Evolutionary conservation across 306 rosid species (phyloP).

Genomic region (Luffa acutangula): DNA sequence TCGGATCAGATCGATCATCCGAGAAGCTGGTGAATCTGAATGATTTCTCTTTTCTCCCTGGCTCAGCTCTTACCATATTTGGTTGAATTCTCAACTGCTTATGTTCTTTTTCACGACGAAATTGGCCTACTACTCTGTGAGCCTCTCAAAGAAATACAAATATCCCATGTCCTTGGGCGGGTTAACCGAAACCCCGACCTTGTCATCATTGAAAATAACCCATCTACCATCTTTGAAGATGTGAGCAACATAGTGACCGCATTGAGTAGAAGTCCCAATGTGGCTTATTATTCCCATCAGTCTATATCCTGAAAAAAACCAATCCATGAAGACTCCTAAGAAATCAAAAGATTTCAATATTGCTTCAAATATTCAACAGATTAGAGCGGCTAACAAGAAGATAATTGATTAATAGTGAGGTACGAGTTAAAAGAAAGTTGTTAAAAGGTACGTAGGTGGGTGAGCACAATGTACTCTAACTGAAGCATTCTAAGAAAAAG

Average conservation of each 20-base stretch:
- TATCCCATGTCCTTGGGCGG: constrained; percentile 99
- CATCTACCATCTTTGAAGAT: constrained; percentile 83
- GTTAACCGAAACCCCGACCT: constrained; percentile 83
- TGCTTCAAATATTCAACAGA: not conserved
- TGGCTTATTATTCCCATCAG: constrained; percentile 87
- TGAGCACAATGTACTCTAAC: not conserved
- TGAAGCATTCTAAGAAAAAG: not conserved
- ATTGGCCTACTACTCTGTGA: constrained; percentile 20
- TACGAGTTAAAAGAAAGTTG: not conserved
- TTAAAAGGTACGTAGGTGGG: not conserved
- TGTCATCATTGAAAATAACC: constrained; percentile 79
- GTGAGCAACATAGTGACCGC: constrained; percentile 98
- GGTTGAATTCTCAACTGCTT: not conserved
- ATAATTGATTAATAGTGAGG: not conserved
- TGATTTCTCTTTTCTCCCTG: not conserved
- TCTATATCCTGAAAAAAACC: constrained; percentile 49
- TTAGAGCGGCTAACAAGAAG: not conserved
- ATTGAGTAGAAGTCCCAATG: constrained; percentile 83
- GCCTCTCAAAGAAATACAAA: constrained; percentile 79
- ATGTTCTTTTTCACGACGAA: too few relatives aligned
- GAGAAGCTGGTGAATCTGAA: not conserved
- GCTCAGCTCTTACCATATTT: not conserved
- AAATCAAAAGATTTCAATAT: not conserved
- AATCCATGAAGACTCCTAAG: not conserved
- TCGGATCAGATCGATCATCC: not conserved